phyloP scores from a whole-genome alignment of 257 asterid species.

The Fraxinus americana region DNA sequence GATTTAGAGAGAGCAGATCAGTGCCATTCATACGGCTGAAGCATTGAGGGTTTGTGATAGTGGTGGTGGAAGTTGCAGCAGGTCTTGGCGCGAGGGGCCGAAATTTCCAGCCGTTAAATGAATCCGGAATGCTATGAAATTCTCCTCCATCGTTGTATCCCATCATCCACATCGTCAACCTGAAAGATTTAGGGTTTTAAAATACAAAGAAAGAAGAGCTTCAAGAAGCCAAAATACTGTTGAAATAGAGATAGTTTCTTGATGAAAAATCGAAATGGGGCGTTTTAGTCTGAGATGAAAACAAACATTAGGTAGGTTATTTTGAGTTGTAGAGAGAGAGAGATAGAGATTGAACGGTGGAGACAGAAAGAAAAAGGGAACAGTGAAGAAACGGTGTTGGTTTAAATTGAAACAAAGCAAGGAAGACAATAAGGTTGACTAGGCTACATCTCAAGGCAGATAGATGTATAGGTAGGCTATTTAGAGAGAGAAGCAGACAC shows the following conservation, averaged over 20 bases:
- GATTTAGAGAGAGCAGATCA: slow-evolving; percentile 71
- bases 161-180: slow-evolving; percentile 82
- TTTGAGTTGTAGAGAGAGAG: background rate
- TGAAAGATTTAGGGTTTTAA: background rate
- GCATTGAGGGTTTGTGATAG: slow-evolving; percentile 37
- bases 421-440: slow-evolving; percentile 50
- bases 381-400: background rate
- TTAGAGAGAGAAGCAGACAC: background rate
- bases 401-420: background rate
- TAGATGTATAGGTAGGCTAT: background rate
- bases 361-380: slow-evolving; percentile 43
- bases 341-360: slow-evolving; percentile 33
- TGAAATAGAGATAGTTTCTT: background rate
- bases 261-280: too few relatives aligned
- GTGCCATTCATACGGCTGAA: slow-evolving; percentile 51
- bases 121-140: slow-evolving; percentile 51
- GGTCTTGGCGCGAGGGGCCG: slow-evolving; percentile 71
- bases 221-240: background rate
- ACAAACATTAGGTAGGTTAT: background rate
- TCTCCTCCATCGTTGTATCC: slow-evolving; percentile 79
- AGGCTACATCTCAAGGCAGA: slow-evolving; percentile 13
- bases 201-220: background rate
- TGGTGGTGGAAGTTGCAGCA: slow-evolving; percentile 25
- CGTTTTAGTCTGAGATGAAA: background rate
- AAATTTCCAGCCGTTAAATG: slow-evolving; percentile 57